phyloP scores from a whole-genome alignment of 2,329 filamentous ascomycete species.

The Colletotrichum lindemuthianum region DNA sequence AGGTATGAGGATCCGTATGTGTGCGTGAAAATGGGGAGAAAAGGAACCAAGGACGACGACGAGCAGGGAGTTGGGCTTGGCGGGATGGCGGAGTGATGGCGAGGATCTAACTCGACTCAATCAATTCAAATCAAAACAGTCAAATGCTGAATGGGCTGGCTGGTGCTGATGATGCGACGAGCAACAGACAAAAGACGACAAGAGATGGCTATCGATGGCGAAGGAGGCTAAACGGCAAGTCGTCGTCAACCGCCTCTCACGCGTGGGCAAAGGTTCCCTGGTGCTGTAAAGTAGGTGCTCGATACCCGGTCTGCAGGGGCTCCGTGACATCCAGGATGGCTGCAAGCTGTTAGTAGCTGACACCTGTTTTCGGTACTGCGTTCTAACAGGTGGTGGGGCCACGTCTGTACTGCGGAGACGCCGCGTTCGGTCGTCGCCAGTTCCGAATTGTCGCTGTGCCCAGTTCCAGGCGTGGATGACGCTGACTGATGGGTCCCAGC shows the following conservation, averaged over 20 bases:
- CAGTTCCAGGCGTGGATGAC: constrained; percentile 25
- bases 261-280: neutral
- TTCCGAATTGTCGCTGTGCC: neutral
- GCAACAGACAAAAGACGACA: neutral
- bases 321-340: neutral
- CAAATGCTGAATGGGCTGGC: too few species aligned
- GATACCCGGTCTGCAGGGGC: neutral
- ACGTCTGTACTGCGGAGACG: constrained; percentile 29
- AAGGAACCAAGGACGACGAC: constrained; percentile 2
- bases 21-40: neutral
- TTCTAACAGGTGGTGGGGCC: constrained; percentile 30
- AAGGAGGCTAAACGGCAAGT: too few species aligned
- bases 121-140: too few species aligned
- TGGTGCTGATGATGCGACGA: too few species aligned
- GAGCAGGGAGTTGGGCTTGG: neutral
- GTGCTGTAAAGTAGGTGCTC: neutral
- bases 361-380: neutral
- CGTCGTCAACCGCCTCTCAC: too few species aligned
- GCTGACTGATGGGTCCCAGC: constrained; percentile 31
- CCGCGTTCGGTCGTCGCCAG: constrained; percentile 2
- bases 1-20: too few species aligned
- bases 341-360: neutral
- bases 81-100: too few species aligned
- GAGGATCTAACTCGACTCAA: too few species aligned
- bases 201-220: too few species aligned